Percentiles rank a stretch among this genome's conserved stretches.
Evolutionary conservation across 2,329 filamentous ascomycete species (phyloP).

Genomic region (Xylaria sp.): DNA sequence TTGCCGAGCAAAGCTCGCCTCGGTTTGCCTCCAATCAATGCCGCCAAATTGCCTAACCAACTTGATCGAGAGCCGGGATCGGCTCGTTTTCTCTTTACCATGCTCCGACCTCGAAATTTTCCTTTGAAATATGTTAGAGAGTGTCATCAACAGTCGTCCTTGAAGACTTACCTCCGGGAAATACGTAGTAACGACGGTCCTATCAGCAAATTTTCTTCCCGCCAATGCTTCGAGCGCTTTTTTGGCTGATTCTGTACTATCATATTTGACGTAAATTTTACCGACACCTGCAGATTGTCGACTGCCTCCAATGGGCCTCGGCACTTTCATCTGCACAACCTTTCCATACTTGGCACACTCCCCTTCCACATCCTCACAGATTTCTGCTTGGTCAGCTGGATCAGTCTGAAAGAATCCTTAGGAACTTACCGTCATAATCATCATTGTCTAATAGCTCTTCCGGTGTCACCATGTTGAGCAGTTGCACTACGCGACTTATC

Average conservation of each 20-base stretch:
- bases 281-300: slow-evolving; percentile 89
- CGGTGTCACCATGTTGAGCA: slow-evolving; percentile 98
- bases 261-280: slow-evolving; percentile 98
- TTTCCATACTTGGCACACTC: slow-evolving; percentile 92
- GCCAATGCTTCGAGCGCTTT: slow-evolving; percentile 90
- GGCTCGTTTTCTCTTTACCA: slow-evolving; percentile 67
- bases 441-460: slow-evolving; percentile 94
- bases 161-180: slow-evolving; percentile 80
- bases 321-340: slow-evolving; percentile 90
- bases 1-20: slow-evolving; percentile 22
- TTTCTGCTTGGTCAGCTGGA: slow-evolving; percentile 73
- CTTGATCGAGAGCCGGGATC: slow-evolving; percentile 5
- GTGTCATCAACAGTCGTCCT: neutral
- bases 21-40: slow-evolving; percentile 9
- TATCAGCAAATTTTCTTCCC: slow-evolving; percentile 93
- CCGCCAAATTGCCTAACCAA: slow-evolving; percentile 26
- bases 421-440: slow-evolving; percentile 84
- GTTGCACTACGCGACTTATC: slow-evolving; percentile 83
- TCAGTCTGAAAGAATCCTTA: slow-evolving; percentile 6
- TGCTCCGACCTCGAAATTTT: slow-evolving; percentile 92
- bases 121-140: slow-evolving; percentile 62
- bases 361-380: slow-evolving; percentile 90
- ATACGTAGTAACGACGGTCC: slow-evolving; percentile 95
- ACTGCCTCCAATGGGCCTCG: slow-evolving; percentile 83
- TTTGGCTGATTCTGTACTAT: slow-evolving; percentile 77